Evolutionary conservation across 139 green algal genomes (phyloP), one percentile per base, ranked within the genome.

Genomic region (Spirogloea muscicola): DNA sequence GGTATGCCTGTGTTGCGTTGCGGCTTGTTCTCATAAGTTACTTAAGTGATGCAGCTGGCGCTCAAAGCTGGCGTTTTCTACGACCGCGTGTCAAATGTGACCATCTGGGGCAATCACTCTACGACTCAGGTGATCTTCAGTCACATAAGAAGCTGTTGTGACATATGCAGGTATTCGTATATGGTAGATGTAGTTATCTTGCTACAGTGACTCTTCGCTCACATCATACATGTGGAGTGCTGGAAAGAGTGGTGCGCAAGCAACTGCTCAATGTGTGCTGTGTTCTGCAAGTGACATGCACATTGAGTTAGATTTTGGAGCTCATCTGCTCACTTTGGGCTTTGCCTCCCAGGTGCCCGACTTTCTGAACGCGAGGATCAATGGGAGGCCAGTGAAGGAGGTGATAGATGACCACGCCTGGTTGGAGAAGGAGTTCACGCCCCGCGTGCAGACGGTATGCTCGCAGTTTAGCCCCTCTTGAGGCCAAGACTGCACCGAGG

Each of bases 101-200:
- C 80, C 49, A 90, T 97, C 77, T 97, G 92, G 92, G 92, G 92
- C 72, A 97, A 97, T 86, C 92, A 97, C 89, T 93, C 86, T 39
- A 96, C 92, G 72, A 96, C 92, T 6, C 78, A 84, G 67, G 64
- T 73, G 48, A n/a, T 57, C 21, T 31, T n/a, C n/a, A n/a, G n/a
- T n/a, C n/a, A n/a, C 18, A 21, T 55, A 21, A n/a, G 46, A 55
- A 21, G 46, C 46, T 18, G 18, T 55, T 55, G 21, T n/a, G 18
- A n/a, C 18, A n/a, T 55, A n/a, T 55, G 46, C 46, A n/a, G n/a
- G n/a, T n/a, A n/a, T n/a, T n/a, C n/a, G n/a, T n/a, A n/a, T n/a
- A n/a, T n/a, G n/a, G n/a, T n/a, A n/a, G n/a, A n/a, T n/a, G n/a
- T n/a, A n/a, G n/a, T n/a, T n/a, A n/a, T n/a, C n/a, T n/a, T n/a